A percentile compares a stretch with the other conserved stretches of the same genome.
These are phyloP conservation scores for Ganoderma multipileum DNA, from an alignment of 1,284 basidiomycete genomes.

Conservation along the genomic window DNA sequence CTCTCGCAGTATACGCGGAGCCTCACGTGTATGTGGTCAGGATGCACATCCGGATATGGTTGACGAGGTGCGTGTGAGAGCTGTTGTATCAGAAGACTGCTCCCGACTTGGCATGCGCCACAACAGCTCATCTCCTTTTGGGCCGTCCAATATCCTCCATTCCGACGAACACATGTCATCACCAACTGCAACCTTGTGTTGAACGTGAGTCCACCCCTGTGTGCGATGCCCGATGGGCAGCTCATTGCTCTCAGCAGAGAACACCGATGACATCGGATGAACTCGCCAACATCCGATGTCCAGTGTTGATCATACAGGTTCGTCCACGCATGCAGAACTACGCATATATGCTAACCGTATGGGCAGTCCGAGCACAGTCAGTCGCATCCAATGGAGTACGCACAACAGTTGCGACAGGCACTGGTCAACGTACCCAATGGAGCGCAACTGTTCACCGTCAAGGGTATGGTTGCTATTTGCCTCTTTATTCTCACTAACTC, in stretches of 20 bases:
- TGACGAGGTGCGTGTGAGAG: slow-evolving; percentile 56
- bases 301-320: slow-evolving; percentile 78
- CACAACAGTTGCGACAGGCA: slow-evolving; percentile 57
- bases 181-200: slow-evolving; percentile 61
- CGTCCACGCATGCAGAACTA: slow-evolving; percentile 19
- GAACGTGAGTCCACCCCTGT: slow-evolving; percentile 53
- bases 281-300: slow-evolving; percentile 61
- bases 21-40: slow-evolving; percentile 17
- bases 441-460: slow-evolving; percentile 63
- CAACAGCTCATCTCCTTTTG: slow-evolving; percentile 68
- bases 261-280: slow-evolving; percentile 54
- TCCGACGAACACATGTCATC: slow-evolving; percentile 54
- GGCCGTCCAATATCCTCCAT: slow-evolving; percentile 62
- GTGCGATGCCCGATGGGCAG: neutral
- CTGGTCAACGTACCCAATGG: slow-evolving; percentile 57
- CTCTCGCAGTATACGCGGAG: neutral
- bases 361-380: slow-evolving; percentile 66
- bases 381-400: slow-evolving; percentile 60
- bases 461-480: slow-evolving; percentile 49
- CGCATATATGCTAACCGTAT: neutral
- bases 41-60: slow-evolving; percentile 52
- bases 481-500: neutral
- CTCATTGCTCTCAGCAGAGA: slow-evolving; percentile 48
- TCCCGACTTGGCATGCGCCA: slow-evolving; percentile 13
- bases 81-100: neutral